phyloP scores from a whole-genome alignment of 176 grass and related monocot species.

The Carex pumila region DNA sequence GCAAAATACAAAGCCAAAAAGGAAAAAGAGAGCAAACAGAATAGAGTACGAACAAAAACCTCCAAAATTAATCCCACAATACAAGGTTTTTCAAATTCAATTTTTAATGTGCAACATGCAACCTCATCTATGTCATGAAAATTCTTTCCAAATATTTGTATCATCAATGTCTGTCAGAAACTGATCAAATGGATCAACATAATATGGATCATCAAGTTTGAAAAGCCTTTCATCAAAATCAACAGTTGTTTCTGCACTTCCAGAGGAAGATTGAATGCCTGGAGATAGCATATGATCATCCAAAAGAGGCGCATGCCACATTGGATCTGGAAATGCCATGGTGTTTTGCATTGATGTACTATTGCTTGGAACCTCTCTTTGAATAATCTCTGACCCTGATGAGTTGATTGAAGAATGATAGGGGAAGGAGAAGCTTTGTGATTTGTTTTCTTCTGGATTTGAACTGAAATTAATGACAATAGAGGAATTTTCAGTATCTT shows the following conservation, averaged over 20 bases:
- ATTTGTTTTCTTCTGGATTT: background rate
- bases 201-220: background rate
- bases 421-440: background rate
- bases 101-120: background rate
- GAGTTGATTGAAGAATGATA: background rate
- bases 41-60: background rate
- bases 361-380: background rate
- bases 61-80: background rate
- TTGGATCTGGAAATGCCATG: slow-evolving; percentile 12
- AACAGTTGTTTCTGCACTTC: background rate
- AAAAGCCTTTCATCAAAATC: background rate
- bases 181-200: slow-evolving; percentile 5
- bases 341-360: slow-evolving; percentile 1
- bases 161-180: background rate
- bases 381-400: background rate
- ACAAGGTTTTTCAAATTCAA: background rate
- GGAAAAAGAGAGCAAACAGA: background rate
- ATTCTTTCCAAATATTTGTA: background rate
- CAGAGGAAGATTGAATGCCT: slow-evolving; percentile 20
- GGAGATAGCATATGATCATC: background rate
- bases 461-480: slow-evolving; percentile 24
- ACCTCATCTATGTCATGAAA: background rate
- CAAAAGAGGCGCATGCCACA: background rate
- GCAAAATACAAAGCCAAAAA: background rate
- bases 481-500: background rate